phyloP scores from a whole-genome alignment of 306 rosid species.

The Boehmeria nivea region DNA sequence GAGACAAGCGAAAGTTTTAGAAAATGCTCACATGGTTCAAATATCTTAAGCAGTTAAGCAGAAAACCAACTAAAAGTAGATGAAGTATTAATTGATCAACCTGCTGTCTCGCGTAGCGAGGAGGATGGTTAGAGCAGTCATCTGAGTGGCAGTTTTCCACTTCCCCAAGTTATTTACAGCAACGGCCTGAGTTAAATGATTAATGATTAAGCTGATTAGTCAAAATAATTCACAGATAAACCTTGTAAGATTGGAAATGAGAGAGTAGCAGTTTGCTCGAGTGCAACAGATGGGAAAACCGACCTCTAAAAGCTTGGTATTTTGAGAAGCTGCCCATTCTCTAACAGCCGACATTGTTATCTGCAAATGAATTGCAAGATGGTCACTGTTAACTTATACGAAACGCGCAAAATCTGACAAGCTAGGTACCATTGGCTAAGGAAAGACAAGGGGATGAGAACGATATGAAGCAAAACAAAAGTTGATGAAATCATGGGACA shows the following conservation, averaged over 20 bases:
- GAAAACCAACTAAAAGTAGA: neutral
- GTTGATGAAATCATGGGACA: too few species aligned
- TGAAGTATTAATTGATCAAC: constrained; percentile 24
- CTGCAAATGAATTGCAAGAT: constrained; percentile 36
- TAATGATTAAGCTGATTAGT: neutral
- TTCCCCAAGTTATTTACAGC: constrained; percentile 99
- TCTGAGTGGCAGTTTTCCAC: constrained; percentile 99
- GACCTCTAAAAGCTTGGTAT: constrained; percentile 85
- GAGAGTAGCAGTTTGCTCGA: constrained; percentile 6
- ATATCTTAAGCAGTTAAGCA: too few species aligned
- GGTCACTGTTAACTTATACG: too few species aligned
- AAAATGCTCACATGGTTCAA: constrained; percentile 1
- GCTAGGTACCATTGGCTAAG: too few species aligned
- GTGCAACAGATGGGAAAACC: constrained; percentile 24
- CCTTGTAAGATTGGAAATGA: constrained; percentile 2
- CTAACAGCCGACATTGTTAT: constrained; percentile 99
- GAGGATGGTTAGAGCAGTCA: constrained; percentile 81
- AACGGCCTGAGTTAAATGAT: constrained; percentile 56
- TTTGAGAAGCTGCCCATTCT: constrained; percentile 99
- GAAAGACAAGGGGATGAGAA: too few species aligned
- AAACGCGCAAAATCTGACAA: too few species aligned
- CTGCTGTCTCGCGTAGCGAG: constrained; percentile 88
- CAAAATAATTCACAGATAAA: neutral
- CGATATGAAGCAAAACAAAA: too few species aligned
- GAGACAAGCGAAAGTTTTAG: constrained; percentile 14